These are phyloP conservation scores for Cicer bijugum DNA, from an alignment of 306 rosid species.

Conservation along the genomic window DNA sequence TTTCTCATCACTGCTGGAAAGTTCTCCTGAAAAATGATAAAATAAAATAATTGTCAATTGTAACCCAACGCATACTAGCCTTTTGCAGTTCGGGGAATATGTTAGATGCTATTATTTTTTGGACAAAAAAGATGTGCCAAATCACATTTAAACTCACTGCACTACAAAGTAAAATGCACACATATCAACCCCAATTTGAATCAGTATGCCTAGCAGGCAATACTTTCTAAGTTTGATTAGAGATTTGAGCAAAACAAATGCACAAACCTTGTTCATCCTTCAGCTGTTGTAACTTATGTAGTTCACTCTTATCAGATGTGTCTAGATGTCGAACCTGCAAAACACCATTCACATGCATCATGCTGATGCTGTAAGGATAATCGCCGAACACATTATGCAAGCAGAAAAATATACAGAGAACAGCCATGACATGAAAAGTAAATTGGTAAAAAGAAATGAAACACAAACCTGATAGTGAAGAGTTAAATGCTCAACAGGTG, in stretches of 20 bases:
- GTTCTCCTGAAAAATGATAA: constrained; percentile 66
- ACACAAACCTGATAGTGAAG: constrained; percentile 94
- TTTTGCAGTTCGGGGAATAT: background rate
- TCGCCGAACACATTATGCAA: background rate
- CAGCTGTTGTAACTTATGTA: constrained; percentile 88
- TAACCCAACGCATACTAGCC: constrained; percentile 7
- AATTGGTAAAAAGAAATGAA: background rate
- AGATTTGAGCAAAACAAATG: background rate
- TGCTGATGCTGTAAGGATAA: constrained; percentile 8
- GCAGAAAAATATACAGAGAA: background rate
- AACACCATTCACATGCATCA: constrained; percentile 39
- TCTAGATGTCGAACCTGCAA: constrained; percentile 97
- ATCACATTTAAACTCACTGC: background rate
- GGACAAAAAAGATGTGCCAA: constrained; percentile 3
- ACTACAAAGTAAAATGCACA: constrained; percentile 8
- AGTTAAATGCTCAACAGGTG: constrained; percentile 98
- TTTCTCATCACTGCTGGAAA: constrained; percentile 98
- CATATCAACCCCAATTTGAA: constrained; percentile 25
- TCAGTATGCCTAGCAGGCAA: background rate
- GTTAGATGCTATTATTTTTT: background rate
- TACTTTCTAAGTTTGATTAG: constrained; percentile 2
- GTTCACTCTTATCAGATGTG: constrained; percentile 99
- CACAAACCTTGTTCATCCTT: constrained; percentile 94
- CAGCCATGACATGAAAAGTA: background rate
- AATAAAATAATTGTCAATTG: constrained; percentile 9